phyloP scores from a whole-genome alignment of 441 rosid genomes.

The Mallotus japonicus region DNA sequence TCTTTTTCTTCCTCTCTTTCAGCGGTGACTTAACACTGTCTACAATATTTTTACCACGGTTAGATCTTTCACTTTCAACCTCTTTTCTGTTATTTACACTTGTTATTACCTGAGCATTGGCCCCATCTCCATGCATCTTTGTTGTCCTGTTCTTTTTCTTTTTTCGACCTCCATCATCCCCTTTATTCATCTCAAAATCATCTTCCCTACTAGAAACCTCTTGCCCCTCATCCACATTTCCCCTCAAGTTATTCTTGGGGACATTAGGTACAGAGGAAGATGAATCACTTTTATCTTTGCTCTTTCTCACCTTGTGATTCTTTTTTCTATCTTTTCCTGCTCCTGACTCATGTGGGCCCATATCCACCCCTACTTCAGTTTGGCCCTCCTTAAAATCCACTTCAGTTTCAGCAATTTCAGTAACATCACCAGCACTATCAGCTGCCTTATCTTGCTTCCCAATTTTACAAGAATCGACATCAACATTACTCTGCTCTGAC shows the following conservation, averaged over 20 bases:
- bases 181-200: constrained; percentile 1
- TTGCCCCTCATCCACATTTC: neutral
- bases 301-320: neutral
- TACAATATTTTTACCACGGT: neutral
- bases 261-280: neutral
- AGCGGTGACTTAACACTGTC: constrained; percentile 15
- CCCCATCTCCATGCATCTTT: neutral
- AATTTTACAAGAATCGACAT: neutral
- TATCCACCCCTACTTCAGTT: neutral
- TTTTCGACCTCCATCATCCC: neutral
- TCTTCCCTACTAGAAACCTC: neutral
- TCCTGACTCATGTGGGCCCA: neutral
- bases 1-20: constrained; percentile 25
- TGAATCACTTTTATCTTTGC: neutral
- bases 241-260: neutral
- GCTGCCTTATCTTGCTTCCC: neutral
- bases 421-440: neutral
- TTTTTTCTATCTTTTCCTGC: neutral
- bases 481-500: neutral
- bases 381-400: neutral
- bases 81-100: neutral
- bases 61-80: constrained; percentile 1
- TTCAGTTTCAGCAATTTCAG: neutral
- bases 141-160: neutral
- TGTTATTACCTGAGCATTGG: neutral